Percentiles rank a stretch among this genome's conserved stretches.
phyloP scores from a whole-genome alignment of 2,329 filamentous ascomycete genomes.

The Grosmannia clavigera region DNA sequence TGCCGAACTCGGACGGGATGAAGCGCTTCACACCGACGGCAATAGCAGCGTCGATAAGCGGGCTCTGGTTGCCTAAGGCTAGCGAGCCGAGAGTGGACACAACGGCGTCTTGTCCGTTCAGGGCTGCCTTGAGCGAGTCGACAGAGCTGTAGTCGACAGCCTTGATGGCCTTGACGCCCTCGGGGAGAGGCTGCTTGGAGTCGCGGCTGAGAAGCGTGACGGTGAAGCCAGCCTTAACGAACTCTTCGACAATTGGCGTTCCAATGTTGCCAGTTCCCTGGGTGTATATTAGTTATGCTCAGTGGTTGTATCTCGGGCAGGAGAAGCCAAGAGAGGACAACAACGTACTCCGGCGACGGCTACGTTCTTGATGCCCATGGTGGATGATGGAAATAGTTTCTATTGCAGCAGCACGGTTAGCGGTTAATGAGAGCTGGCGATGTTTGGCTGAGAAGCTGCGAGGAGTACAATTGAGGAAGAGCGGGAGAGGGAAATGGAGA shows the following conservation, averaged over 20 bases:
- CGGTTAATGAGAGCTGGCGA: too few species aligned
- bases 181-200: conserved; percentile 24
- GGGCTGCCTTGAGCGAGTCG: conserved; percentile 26
- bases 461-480: not conserved
- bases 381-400: conserved; percentile 1
- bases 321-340: not conserved
- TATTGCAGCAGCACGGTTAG: not conserved
- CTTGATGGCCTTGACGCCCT: conserved; percentile 26
- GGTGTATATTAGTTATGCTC: not conserved
- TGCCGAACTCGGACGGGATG: conserved; percentile 17
- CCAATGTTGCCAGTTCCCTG: conserved; percentile 24
- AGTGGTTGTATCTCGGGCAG: not conserved
- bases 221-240: conserved; percentile 28
- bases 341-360: conserved; percentile 23
- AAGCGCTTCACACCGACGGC: conserved; percentile 15
- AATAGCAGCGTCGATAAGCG: conserved; percentile 13
- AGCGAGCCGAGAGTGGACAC: conserved; percentile 33
- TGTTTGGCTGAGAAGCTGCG: not conserved
- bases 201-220: conserved; percentile 38
- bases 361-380: conserved; percentile 21
- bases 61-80: conserved; percentile 21
- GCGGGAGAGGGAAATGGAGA: not conserved
- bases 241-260: conserved; percentile 16
- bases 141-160: conserved; percentile 30
- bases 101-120: conserved; percentile 38